These are phyloP conservation scores for Glebionis coronaria DNA, from an alignment of 129 eudicot genomes.

Conservation along the genomic window DNA sequence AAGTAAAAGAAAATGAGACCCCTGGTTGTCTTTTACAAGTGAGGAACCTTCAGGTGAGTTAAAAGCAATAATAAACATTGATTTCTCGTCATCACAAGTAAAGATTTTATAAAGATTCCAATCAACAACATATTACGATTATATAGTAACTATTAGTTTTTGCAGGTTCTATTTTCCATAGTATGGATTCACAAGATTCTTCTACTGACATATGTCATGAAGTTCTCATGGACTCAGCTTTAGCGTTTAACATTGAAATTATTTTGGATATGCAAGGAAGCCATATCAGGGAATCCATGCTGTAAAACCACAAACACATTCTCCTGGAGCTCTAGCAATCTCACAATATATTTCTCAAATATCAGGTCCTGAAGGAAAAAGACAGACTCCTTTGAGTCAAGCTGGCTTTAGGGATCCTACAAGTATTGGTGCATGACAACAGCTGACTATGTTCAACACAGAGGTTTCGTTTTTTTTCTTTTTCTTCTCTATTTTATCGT, in stretches of 20 bases:
- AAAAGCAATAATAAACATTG: no score
- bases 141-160: slow-evolving; percentile 12
- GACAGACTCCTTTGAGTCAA: slow-evolving; percentile 85
- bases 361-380: slow-evolving; percentile 70
- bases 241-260: slow-evolving; percentile 20
- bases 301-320: slow-evolving; percentile 24
- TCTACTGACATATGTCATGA: slow-evolving; percentile 15
- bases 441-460: slow-evolving; percentile 61
- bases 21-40: no score
- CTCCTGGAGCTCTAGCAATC: slow-evolving; percentile 13
- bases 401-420: slow-evolving; percentile 91
- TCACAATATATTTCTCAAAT: slow-evolving; percentile 70
- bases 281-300: slow-evolving; percentile 31
- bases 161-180: slow-evolving; percentile 29
- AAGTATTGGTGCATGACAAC: slow-evolving; percentile 72
- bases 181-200: slow-evolving; percentile 30
- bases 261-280: slow-evolving; percentile 21
- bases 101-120: slow-evolving; percentile 9
- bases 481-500: not conserved
- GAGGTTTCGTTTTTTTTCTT: slow-evolving; percentile 55
- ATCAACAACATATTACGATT: slow-evolving; percentile 11
- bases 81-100: slow-evolving; percentile 22
- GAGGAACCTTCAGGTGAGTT: no score
- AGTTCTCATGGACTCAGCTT: slow-evolving; percentile 6
- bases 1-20: no score